Evolutionary conservation across 2,329 filamentous ascomycete genomes (phyloP).

Genomic region (Penicillium vulpinum): DNA sequence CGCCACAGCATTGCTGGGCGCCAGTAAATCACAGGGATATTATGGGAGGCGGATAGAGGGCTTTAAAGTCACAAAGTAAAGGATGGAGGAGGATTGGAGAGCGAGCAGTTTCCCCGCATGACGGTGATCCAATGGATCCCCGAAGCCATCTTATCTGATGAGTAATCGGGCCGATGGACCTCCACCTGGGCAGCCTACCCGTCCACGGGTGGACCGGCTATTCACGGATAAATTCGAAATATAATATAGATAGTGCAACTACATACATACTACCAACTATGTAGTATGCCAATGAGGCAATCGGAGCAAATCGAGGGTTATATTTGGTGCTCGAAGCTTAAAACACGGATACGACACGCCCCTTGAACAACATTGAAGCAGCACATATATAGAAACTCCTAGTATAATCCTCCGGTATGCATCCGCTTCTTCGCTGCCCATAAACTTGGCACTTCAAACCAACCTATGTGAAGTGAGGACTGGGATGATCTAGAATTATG

Average conservation of each 20-base stretch:
- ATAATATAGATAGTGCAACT: too few species aligned
- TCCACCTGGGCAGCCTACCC: too few species aligned
- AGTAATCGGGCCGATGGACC: slow-evolving; percentile 18
- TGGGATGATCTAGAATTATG: slow-evolving; percentile 30
- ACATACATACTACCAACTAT: too few species aligned
- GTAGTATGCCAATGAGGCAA: not conserved
- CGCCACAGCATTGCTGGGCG: slow-evolving; percentile 35
- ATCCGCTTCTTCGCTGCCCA: too few species aligned
- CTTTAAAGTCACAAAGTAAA: not conserved
- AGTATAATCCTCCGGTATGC: not conserved
- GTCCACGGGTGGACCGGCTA: not conserved
- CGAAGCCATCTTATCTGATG: slow-evolving; percentile 31
- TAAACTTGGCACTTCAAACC: too few species aligned
- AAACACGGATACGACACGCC: not conserved
- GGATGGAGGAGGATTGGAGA: slow-evolving; percentile 1
- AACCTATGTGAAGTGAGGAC: slow-evolving; percentile 29
- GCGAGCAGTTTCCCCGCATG: slow-evolving; percentile 23
- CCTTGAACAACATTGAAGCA: not conserved
- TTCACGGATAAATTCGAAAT: not conserved
- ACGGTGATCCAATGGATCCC: too few species aligned
- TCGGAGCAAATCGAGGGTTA: not conserved
- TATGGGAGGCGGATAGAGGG: not conserved
- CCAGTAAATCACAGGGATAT: slow-evolving; percentile 7
- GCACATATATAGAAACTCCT: not conserved
- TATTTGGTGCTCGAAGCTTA: not conserved